Base-by-base conservation (phyloP, 2,329 filamentous ascomycete genomes). In the Lasiodiplodia gonubiensis region DNA sequence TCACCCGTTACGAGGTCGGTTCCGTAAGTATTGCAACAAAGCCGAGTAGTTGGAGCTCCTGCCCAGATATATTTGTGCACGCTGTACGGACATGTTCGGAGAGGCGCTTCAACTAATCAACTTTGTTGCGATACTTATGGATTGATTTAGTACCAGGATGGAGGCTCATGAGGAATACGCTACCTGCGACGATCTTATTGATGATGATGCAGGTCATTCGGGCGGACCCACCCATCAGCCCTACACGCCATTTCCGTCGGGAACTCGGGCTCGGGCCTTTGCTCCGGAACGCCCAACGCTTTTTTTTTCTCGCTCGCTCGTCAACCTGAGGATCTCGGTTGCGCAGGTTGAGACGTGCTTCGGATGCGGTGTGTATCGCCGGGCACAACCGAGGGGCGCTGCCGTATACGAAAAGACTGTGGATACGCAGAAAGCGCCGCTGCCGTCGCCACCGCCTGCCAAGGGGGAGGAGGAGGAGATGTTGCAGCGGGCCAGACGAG, bases 261-360 rank as follows among this genome's bases (percentile, higher is more conserved):
- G 39, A 42, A 42, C 39, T 42, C 39, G 39, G 39, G n/a, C 39
- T 18, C 39, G 16, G 39, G 39, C 39, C 18, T 42, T 8, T 42
- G 39, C 39, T 42, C 39, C 39, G 39, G 16, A 18, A 18, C 39
- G 18, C 39, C 39, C 39, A 42, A 42, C 39, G 39, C 39, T 42
- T 42, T 18, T 27, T 33, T n/a, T 33, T 27, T 10, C 14, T n/a
- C 49, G 27, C 23, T 11, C 12, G 23, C 52, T 35, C 27, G 52
- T n/a, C 52, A 54, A n/a, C 8, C 10, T 54, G 42, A 12, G 25
- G 42, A n/a, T 30, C 12, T 54, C 25, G 27, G 57, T 30, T 8
- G 42, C 59, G 37, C 59, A 51, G n/a, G 42, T 12, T 61, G 59
- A 61, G 42, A 61, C 59, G 59, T 49, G 59, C 59, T 61, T 39